Conservation (phyloP, 257 asterid genomes). For the Petunia axillaris region DNA sequence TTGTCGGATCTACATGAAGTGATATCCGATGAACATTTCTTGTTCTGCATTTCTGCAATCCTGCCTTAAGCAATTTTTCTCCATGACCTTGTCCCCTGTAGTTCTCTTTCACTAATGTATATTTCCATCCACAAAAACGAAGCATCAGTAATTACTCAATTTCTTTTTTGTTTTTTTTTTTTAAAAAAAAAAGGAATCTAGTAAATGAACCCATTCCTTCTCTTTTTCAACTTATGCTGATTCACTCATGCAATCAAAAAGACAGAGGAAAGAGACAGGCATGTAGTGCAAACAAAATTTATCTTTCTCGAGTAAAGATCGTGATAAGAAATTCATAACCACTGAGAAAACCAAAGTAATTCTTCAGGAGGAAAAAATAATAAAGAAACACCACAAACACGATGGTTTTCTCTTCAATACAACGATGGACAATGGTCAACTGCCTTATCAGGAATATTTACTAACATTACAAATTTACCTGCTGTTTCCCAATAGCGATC, state of each 20-base stretch:
- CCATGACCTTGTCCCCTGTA: constrained; percentile 72
- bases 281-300: background rate
- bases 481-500: background rate
- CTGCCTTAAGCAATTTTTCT: constrained; percentile 73
- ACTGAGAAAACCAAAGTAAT: background rate
- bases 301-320: background rate
- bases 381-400: background rate
- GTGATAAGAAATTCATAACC: background rate
- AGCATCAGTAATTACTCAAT: background rate
- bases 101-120: constrained; percentile 65
- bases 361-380: background rate
- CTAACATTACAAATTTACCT: background rate
- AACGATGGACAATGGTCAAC: background rate
- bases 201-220: background rate
- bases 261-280: background rate
- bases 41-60: constrained; percentile 68
- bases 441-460: background rate
- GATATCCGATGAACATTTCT: constrained; percentile 69
- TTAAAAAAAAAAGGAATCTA: background rate
- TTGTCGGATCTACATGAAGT: constrained; percentile 87
- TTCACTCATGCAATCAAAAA: background rate
- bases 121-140: constrained; percentile 24
- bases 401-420: background rate
- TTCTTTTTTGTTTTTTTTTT: background rate
- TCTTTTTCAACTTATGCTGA: background rate